phyloP scores from a whole-genome alignment of 2,329 filamentous ascomycete species.

The Phialophora verrucosa region DNA sequence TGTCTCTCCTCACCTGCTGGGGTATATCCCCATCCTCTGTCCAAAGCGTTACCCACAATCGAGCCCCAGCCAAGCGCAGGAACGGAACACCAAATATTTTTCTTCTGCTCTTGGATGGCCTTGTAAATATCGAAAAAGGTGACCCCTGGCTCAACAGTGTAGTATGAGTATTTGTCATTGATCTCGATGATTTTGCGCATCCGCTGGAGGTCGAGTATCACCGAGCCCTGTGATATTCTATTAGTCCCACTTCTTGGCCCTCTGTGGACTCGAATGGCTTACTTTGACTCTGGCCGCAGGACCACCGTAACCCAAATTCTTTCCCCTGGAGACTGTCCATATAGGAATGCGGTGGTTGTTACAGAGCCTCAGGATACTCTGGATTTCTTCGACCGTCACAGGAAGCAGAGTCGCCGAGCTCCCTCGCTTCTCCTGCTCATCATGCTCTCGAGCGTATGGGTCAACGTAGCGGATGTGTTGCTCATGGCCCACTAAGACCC shows the following conservation, averaged over 20 bases:
- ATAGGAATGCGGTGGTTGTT: conserved; percentile 2
- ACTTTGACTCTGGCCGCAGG: conserved; percentile 52
- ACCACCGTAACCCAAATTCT: conserved; percentile 53
- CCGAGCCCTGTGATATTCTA: conserved; percentile 39
- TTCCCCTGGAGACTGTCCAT: conserved; percentile 14
- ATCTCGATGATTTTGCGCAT: conserved; percentile 44
- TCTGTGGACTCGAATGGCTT: no score
- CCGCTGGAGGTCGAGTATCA: conserved; percentile 51
- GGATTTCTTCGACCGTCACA: conserved; percentile 27
- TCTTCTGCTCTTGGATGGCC: conserved; percentile 45
- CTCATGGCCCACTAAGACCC: no score
- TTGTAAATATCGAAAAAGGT: conserved; percentile 53
- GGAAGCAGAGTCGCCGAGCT: no score
- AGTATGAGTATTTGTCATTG: conserved; percentile 42
- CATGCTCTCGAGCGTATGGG: no score
- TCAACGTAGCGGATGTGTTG: no score
- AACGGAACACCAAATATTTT: conserved; percentile 55
- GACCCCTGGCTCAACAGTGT: conserved; percentile 50
- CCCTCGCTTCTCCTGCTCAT: no score
- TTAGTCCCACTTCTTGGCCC: no score
- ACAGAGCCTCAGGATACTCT: not conserved
- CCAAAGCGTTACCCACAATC: conserved; percentile 38
- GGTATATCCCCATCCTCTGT: no score
- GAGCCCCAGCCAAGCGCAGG: conserved; percentile 57
- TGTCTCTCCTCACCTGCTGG: no score